Percentiles rank a stretch among this genome's conserved stretches.
phyloP scores from a whole-genome alignment of 2,329 filamentous ascomycete species.

The Fusarium staphyleae region DNA sequence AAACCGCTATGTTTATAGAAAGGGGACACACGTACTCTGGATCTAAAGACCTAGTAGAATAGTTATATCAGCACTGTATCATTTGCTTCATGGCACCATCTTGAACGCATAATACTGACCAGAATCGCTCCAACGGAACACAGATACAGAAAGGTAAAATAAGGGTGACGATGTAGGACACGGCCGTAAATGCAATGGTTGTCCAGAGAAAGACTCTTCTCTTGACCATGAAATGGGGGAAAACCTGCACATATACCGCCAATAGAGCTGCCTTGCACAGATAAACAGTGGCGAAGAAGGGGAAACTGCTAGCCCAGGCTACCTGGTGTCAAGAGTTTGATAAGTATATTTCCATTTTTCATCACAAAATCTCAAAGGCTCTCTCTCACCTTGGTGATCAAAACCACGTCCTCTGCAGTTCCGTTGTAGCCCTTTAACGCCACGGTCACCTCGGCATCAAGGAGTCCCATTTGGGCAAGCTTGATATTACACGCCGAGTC shows the following conservation, averaged over 20 bases:
- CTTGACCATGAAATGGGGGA: constrained; percentile 21
- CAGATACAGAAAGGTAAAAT: constrained; percentile 9
- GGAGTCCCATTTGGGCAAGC: constrained; percentile 3
- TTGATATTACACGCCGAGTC: constrained; percentile 1
- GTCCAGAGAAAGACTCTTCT: constrained; percentile 18
- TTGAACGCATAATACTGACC: neutral
- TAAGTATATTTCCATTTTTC: constrained; percentile 4
- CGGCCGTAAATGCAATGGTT: neutral
- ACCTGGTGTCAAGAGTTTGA: neutral
- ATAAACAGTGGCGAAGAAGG: constrained; percentile 23
- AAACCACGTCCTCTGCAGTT: too few species aligned
- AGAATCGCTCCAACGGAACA: constrained; percentile 13
- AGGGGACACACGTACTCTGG: too few species aligned
- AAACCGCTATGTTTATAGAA: neutral
- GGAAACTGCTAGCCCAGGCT: constrained; percentile 20
- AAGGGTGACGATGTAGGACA: constrained; percentile 2
- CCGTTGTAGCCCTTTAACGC: too few species aligned
- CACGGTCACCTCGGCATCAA: too few species aligned
- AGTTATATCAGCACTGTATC: too few species aligned
- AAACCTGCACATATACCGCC: constrained; percentile 15
- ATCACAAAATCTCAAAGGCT: too few species aligned
- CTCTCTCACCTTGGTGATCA: too few species aligned
- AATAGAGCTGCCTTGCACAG: constrained; percentile 25
- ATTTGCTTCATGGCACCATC: rapidly evolving
- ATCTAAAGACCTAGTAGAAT: too few species aligned